Evolutionary conservation across 306 rosid species (phyloP).

Genomic region (Oemleria cerasiformis): DNA sequence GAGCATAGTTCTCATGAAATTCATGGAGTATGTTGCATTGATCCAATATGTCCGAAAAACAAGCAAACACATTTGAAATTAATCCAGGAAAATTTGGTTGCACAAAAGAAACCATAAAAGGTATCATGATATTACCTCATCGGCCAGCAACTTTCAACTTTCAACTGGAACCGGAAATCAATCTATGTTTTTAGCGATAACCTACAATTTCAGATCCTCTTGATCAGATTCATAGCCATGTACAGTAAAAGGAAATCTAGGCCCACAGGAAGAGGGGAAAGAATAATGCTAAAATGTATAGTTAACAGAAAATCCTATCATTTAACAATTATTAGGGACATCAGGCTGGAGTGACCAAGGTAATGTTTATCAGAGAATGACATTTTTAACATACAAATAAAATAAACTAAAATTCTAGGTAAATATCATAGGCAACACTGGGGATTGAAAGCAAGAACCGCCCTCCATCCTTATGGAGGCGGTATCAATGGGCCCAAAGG

Average conservation of each 20-base stretch:
- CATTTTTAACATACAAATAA: background rate
- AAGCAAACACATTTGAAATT: background rate
- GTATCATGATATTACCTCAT: conserved; percentile 4
- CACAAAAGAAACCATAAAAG: background rate
- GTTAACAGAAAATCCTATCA: background rate
- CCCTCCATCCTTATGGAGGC: background rate
- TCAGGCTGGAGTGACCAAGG: background rate
- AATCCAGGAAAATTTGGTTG: background rate
- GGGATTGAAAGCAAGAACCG: background rate
- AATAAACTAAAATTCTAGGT: background rate
- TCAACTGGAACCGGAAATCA: background rate
- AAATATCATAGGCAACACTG: background rate
- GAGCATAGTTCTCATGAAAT: background rate
- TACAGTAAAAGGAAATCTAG: background rate
- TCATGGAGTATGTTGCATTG: background rate
- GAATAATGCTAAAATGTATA: background rate
- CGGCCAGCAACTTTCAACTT: background rate
- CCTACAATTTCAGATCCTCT: conserved; percentile 1
- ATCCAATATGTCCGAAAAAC: background rate
- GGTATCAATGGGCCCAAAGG: background rate
- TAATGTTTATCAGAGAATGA: background rate
- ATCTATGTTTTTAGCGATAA: conserved; percentile 7
- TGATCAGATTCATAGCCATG: background rate
- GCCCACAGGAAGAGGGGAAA: background rate
- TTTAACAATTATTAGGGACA: background rate